A percentile compares a stretch with the other conserved stretches of the same genome.
These are phyloP conservation scores for Graphilbum ipis-grandicollis DNA, from an alignment of 2,329 filamentous ascomycete genomes.

Conservation along the genomic window DNA sequence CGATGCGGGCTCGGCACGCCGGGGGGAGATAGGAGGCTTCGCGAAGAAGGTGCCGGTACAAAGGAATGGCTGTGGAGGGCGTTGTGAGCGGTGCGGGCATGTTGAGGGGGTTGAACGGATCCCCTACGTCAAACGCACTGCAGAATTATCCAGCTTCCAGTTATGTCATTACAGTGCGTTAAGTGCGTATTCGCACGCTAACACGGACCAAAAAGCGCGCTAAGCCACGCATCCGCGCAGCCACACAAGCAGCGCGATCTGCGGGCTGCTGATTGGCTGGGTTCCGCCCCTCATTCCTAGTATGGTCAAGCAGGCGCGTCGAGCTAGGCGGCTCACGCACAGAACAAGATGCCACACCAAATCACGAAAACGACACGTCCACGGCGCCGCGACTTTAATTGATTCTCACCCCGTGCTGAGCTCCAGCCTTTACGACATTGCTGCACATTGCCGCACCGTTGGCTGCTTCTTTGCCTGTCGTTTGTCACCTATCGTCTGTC, in stretches of 20 bases:
- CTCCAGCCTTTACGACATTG: conserved; percentile 1
- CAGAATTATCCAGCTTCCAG: too few relatives aligned
- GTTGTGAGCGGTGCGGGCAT: not conserved
- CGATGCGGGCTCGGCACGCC: conserved; percentile 26
- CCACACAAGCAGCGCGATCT: not conserved
- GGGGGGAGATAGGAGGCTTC: conserved; percentile 42
- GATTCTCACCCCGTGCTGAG: conserved; percentile 3
- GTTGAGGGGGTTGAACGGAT: too few relatives aligned
- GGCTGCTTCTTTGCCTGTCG: too few relatives aligned
- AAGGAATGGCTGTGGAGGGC: conserved; percentile 17
- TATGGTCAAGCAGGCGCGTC: conserved; percentile 8
- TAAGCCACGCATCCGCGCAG: too few relatives aligned
- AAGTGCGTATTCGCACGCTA: too few relatives aligned
- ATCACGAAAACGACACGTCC: conserved; percentile 13
- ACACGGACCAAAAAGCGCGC: too few relatives aligned
- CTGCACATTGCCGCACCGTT: not conserved
- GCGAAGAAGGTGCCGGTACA: conserved; percentile 43
- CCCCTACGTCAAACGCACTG: too few relatives aligned
- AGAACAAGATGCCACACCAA: conserved; percentile 3
- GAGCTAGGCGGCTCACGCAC: conserved; percentile 2
- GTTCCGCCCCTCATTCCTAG: not conserved
- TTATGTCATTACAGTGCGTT: too few relatives aligned
- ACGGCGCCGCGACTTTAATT: conserved; percentile 10
- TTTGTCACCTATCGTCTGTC: too few relatives aligned
- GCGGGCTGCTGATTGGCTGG: not conserved